Conservation (phyloP, 2,329 filamentous ascomycete species). For the Curvularia lunata region DNA sequence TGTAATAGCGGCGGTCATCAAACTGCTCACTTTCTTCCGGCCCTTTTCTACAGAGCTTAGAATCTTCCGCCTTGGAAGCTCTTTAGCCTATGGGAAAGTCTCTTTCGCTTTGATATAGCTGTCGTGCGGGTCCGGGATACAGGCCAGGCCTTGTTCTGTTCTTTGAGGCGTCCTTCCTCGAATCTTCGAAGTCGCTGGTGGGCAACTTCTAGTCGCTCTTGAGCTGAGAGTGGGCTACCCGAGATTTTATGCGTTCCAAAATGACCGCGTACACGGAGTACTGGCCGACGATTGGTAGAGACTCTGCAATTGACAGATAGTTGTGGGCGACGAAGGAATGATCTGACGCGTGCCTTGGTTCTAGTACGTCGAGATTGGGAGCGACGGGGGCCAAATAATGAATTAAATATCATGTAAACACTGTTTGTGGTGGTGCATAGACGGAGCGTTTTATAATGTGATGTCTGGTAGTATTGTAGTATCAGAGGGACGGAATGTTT, state of each 20-base stretch:
- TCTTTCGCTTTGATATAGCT: constrained; percentile 4
- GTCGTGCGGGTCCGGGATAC: background rate
- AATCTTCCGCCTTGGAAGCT: constrained; percentile 2
- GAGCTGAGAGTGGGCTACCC: constrained; percentile 4
- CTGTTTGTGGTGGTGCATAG: background rate
- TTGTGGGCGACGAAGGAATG: background rate
- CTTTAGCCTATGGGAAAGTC: constrained; percentile 4
- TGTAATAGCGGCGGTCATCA: constrained; percentile 11
- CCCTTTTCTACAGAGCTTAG: background rate
- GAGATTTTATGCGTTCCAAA: background rate
- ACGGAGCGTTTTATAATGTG: background rate
- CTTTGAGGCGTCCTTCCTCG: constrained; percentile 7
- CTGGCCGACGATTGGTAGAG: background rate
- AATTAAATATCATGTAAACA: constrained; percentile 9
- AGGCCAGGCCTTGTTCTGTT: constrained; percentile 1
- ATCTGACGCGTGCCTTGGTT: background rate
- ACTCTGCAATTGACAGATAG: background rate
- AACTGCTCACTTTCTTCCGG: background rate
- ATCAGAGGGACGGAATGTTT: background rate
- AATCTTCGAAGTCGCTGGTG: constrained; percentile 15
- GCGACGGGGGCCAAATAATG: background rate
- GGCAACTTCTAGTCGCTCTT: constrained; percentile 15
- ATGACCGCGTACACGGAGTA: constrained; percentile 1
- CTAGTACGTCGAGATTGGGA: background rate
- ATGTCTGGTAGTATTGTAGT: background rate